Evolutionary conservation across 306 rosid species (phyloP).

Genomic region (Crotalaria pallida): DNA sequence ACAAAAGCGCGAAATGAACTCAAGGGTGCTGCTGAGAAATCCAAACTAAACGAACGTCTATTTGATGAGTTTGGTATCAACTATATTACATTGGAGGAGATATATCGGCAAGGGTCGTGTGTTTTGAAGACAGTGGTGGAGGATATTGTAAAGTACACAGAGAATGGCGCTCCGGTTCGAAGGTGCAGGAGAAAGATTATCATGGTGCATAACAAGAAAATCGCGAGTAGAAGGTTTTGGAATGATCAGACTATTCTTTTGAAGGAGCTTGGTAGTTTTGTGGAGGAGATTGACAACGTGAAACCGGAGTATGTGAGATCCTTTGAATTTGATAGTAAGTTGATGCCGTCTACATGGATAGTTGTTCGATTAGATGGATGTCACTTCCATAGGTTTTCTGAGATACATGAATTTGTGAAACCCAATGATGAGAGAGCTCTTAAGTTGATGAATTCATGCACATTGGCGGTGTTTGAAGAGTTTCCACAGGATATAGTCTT

Average conservation of each 20-base stretch:
- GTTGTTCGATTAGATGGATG: slow-evolving; percentile 78
- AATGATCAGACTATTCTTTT: slow-evolving; percentile 44
- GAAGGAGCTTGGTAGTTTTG: slow-evolving; percentile 74
- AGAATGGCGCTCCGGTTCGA: slow-evolving; percentile 54
- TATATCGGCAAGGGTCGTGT: slow-evolving; percentile 76
- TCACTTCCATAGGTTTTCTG: slow-evolving; percentile 80
- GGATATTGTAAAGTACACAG: slow-evolving; percentile 58
- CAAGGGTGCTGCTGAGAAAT: slow-evolving; percentile 49
- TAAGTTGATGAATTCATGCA: slow-evolving; percentile 79
- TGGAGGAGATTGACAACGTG: slow-evolving; percentile 53
- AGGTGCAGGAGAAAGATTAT: slow-evolving; percentile 51
- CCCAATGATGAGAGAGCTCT: slow-evolving; percentile 83
- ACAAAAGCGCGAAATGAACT: slow-evolving; percentile 44
- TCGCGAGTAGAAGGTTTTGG: slow-evolving; percentile 58
- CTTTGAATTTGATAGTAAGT: slow-evolving; percentile 54
- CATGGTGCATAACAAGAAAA: slow-evolving; percentile 50
- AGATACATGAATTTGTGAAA: slow-evolving; percentile 69
- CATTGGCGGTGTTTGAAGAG: slow-evolving; percentile 59
- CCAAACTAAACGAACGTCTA: slow-evolving; percentile 51
- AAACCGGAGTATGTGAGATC: slow-evolving; percentile 66
- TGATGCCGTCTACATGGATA: slow-evolving; percentile 76
- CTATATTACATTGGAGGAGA: slow-evolving; percentile 48
- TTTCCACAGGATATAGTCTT: slow-evolving; percentile 58
- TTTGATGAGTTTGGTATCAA: slow-evolving; percentile 57
- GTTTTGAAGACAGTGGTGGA: slow-evolving; percentile 51